Evolutionary conservation across 2,329 filamentous ascomycete genomes (phyloP), one percentile per base, ranked within the genome.

Genomic region (Claviceps sp.): DNA sequence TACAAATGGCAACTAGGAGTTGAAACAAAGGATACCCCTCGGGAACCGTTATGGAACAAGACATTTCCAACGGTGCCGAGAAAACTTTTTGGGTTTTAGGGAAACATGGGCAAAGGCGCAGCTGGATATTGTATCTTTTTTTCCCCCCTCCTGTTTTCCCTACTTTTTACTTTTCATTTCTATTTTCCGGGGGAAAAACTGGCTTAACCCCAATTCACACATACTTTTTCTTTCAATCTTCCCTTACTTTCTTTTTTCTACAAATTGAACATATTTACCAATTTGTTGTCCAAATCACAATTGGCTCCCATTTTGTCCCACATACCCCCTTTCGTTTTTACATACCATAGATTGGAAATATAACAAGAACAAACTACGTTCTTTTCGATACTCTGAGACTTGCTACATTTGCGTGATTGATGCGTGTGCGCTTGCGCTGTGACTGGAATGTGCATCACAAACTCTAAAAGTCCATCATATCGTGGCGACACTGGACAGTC

Each of bases 21-120:
- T 47, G 30, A 10, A 39, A 38, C 2, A 39, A 47, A 45, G 44
- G 34, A 52, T 52, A 52, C 51, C 51, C 51, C 51, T 52, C 51
- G 51, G 30, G 41, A 26, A 30, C 3, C 26, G 40, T 52, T 13
- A 11, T 41, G 48, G 47, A 43, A 38, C 19, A 52, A 48, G 2
- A 13, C 16, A 7, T n/a, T 5, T 40, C 44, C 42, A 39, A 34
- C 13, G 30, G 5, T 13, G 2, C 11, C 46, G 46, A 49, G 41
- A 43, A 19, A 44, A n/a, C 19, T 17, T 39, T 45, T 26, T 34
- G 10, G 43, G 46, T 39, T 46, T 34, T 22, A 24, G 30, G 39
- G 41, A 17, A 45, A 17, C 13, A 26, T 40, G 16, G 48, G 41
- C 40, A 48, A 48, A 39, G 51, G 51, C 51, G 51, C 47, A 52